phyloP scores from a whole-genome alignment of 208 protist genomes.

The Vickermania spadyakhi region DNA sequence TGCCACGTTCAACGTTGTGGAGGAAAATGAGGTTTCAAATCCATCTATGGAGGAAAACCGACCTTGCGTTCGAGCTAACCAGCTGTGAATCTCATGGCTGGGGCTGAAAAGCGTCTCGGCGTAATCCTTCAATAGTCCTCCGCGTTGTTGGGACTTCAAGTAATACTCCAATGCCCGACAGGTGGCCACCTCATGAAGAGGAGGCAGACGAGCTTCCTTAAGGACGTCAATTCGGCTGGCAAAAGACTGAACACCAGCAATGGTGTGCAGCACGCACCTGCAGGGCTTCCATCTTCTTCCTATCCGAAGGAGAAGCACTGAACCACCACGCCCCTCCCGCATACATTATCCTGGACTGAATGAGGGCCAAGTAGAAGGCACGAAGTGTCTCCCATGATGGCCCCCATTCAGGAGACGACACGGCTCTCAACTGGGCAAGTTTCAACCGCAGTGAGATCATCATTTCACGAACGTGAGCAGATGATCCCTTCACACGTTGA shows the following conservation, averaged over 20 bases:
- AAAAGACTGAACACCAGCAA: not conserved
- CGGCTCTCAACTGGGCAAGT: not conserved
- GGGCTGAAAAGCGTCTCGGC: not conserved
- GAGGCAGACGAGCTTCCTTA: not conserved
- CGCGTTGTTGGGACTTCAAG: not conserved
- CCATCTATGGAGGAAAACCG: not conserved
- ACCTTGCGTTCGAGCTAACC: not conserved
- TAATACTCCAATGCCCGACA: not conserved
- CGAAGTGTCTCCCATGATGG: not conserved
- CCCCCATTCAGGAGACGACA: constrained; percentile 1
- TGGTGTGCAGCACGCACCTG: not conserved
- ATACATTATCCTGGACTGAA: not conserved
- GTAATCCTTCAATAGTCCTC: not conserved
- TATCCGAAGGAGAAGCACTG: not conserved
- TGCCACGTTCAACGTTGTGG: not conserved
- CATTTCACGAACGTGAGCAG: not conserved
- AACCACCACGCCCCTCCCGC: not conserved
- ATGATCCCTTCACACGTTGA: not conserved
- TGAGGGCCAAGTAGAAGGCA: constrained; percentile 1
- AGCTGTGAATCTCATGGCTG: not conserved
- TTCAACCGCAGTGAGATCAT: not conserved
- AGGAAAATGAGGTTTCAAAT: not conserved
- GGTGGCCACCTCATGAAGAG: not conserved
- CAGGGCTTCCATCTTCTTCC: not conserved
- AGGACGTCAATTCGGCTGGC: not conserved